Evolutionary conservation across 495 filamentous ascomycete genomes (phyloP).

Genomic region (Penicillium tannophilum): DNA sequence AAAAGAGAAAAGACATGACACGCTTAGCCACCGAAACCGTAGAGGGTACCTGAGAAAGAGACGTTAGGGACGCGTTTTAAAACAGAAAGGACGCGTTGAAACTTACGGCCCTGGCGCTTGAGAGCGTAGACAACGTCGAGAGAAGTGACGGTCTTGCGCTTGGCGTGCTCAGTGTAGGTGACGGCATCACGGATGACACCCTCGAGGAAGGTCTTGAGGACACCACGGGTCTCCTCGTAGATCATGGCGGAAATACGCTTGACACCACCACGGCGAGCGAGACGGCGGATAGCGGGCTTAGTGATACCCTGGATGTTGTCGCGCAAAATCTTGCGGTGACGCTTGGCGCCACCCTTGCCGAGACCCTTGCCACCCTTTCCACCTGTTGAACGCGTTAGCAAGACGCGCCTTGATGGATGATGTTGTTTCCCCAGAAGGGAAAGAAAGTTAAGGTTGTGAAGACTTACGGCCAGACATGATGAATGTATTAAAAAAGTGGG

Average conservation of each 20-base stretch:
- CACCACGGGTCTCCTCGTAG: slow-evolving; percentile 99
- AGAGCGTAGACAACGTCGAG: slow-evolving; percentile 97
- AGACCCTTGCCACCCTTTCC: slow-evolving; percentile 99
- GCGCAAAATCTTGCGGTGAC: slow-evolving; percentile 98
- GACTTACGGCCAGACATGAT: slow-evolving; percentile 74
- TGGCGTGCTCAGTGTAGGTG: slow-evolving; percentile 98
- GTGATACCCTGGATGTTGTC: slow-evolving; percentile 99
- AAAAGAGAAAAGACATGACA: slow-evolving; percentile 36
- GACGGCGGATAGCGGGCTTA: slow-evolving; percentile 99
- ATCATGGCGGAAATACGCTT: slow-evolving; percentile 99
- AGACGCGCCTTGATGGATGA: slow-evolving; percentile 23
- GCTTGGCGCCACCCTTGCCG: slow-evolving; percentile 90
- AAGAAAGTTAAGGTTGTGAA: slow-evolving; percentile 14
- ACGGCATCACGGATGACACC: slow-evolving; percentile 99
- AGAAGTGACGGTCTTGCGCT: slow-evolving; percentile 98
- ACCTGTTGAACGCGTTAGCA: slow-evolving; percentile 60
- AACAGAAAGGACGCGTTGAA: not conserved
- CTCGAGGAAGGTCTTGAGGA: slow-evolving; percentile 99
- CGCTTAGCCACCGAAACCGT: slow-evolving; percentile 97
- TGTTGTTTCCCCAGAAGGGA: not conserved
- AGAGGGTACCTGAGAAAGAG: slow-evolving; percentile 65
- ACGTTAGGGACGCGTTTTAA: slow-evolving; percentile 29
- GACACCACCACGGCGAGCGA: slow-evolving; percentile 98
- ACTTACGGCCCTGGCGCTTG: slow-evolving; percentile 88
- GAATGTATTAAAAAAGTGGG: slow-evolving; percentile 35